Evolutionary conservation across 495 filamentous ascomycete species (phyloP), one percentile per base, ranked within the genome.

Genomic region (Penicillium steckii): DNA sequence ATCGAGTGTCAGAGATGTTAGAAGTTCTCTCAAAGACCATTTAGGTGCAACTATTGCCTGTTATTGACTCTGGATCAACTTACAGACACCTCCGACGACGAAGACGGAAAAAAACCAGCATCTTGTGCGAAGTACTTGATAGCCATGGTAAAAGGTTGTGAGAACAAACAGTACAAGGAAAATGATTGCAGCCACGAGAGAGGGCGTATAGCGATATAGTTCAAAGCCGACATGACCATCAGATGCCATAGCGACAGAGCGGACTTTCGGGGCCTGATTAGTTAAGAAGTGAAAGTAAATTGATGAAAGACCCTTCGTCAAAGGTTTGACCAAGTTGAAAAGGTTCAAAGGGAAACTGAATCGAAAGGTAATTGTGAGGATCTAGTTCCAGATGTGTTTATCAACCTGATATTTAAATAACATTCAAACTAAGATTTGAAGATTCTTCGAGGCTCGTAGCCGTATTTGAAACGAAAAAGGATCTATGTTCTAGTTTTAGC

Each of bases 41-140:
- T 6, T 6, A 2, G 17, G n/a, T 7, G 3, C 8, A n/a, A 23
- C 32, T 21, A 26, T 27, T 7, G 8, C 26, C 7, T 26, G 4
- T 22, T 12, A 19, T 15, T 5, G 35, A 15, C 1, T 38, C 12
- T 1, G 17, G 35, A 12, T 12, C 27, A 29, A 75, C 75, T 60
- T 69, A 85, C 82, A 82, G 23, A 75, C 44, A 29, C 80, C 77
- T 9, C 83, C 85, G 15, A 85, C 53, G 12, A 83, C 25, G 25
- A 86, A 73, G 0, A 83, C 75, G 9, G 78, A 79, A 46, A 87
- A 85, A 60, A 81, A 87, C 81, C 79, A 86, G n/a, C 78, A 80
- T 50, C 67, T 66, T 10, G 66, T 72, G 19, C 62, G 69, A 35
- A 76, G 40, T 7, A 86, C 26, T 15, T 56, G 53, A 24, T 56